These are phyloP conservation scores for Exophiala oligosperma DNA, from an alignment of 2,329 filamentous ascomycete species.

Conservation along the genomic window DNA sequence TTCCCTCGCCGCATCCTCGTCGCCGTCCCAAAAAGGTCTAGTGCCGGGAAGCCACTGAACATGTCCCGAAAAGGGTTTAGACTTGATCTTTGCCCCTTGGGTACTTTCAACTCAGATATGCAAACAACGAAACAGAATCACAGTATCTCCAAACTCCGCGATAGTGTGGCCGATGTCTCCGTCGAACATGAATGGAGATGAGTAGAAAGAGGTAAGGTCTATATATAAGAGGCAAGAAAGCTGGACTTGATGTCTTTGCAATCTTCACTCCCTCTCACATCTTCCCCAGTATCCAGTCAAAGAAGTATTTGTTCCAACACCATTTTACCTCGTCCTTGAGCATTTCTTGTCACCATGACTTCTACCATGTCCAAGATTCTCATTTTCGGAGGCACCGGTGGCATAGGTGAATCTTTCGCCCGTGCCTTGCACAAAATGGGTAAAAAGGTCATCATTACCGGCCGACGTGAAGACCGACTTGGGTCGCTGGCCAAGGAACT, in stretches of 20 bases:
- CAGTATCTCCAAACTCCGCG: too few relatives aligned
- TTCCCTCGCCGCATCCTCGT: too few relatives aligned
- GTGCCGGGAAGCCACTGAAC: neutral
- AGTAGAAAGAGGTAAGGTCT: neutral
- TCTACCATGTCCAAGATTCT: constrained; percentile 28
- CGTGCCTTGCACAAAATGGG: constrained; percentile 29
- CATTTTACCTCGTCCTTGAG: neutral
- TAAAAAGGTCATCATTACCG: constrained; percentile 32
- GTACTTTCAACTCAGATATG: too few relatives aligned
- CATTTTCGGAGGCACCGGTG: constrained; percentile 43
- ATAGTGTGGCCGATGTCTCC: too few relatives aligned
- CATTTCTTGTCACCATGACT: constrained; percentile 11
- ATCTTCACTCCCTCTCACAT: too few relatives aligned
- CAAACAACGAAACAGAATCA: too few relatives aligned
- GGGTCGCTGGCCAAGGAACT: constrained; percentile 30
- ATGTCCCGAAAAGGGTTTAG: neutral
- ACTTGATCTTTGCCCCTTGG: neutral
- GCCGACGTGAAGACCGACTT: constrained; percentile 30
- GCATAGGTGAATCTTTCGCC: constrained; percentile 41
- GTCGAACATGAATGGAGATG: too few relatives aligned
- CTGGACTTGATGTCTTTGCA: neutral
- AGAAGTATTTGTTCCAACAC: neutral
- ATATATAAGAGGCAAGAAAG: neutral
- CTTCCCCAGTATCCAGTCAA: too few relatives aligned
- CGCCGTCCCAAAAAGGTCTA: neutral